Percentiles rank a stretch among this genome's conserved stretches.
Evolutionary conservation across 164 flowering plant species (phyloP).

Genomic region (Nelumbo lutea): DNA sequence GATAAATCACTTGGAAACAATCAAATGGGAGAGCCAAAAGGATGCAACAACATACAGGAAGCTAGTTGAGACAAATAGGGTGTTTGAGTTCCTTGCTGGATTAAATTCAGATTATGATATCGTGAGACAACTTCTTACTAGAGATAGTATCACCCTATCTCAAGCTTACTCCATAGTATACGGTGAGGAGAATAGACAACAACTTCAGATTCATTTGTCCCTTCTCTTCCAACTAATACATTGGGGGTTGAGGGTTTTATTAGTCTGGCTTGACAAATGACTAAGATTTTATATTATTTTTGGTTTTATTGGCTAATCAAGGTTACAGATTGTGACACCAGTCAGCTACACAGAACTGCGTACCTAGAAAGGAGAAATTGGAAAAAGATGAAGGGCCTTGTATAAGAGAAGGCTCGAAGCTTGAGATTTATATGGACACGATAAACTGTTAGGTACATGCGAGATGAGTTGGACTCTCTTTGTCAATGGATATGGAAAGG

Average conservation of each 20-base stretch:
- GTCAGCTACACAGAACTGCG: constrained; percentile 51
- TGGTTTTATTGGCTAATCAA: constrained; percentile 14
- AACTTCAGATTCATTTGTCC: no score
- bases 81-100: no score
- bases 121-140: no score
- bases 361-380: constrained; percentile 21
- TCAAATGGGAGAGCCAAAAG: no score
- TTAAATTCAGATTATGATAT: no score
- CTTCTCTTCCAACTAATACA: no score
- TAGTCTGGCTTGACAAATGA: background rate
- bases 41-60: no score
- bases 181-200: no score
- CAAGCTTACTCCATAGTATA: no score
- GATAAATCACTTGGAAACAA: no score
- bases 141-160: no score
- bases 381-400: constrained; percentile 13
- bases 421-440: constrained; percentile 84
- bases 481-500: constrained; percentile 74
- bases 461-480: constrained; percentile 61
- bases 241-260: background rate
- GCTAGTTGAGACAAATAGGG: no score
- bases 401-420: constrained; percentile 43
- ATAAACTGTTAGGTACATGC: constrained; percentile 66
- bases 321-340: constrained; percentile 63
- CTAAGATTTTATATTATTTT: background rate